Base-by-base conservation (phyloP, 2,329 filamentous ascomycete species). In the Arthroderma uncinatum region DNA sequence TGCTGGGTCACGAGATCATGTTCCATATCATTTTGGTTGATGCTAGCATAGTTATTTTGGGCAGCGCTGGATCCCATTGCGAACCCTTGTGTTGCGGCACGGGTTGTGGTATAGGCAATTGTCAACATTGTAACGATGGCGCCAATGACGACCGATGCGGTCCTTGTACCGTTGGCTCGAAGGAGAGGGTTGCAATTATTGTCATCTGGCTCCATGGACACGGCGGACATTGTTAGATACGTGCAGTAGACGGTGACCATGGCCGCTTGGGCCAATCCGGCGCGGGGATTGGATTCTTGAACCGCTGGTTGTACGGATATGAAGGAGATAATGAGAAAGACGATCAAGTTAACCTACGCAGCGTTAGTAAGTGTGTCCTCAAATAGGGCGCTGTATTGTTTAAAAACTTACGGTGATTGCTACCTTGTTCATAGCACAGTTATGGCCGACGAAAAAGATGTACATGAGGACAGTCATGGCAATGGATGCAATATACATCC, bases 231-330 rank as follows among this genome's bases (percentile, higher is more conserved):
- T 63, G 93, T 98, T 57, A 98, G 82, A 69, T 98, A 98, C 44
- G 93, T 97, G 81, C 93, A 98, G 78, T 98, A 98, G 58, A 95
- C 82, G 16, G 91, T 89, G 47, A 98, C 93, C 82, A 97, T 96
- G 61, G 93, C 92, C 42, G 91, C 90, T 70, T 98, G 93, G n/a
- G 93, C 93, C 59, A 98, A 80, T 53, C 93, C 93, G 42, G 93
- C 93, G 68, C 92, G 90, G 52, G 91, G 84, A 72, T 98, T 98
- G 70, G 85, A 85, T 67, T 91, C 89, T 72, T 98, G 93, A 12
- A 98, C 83, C 0, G 81, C 82, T 1, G 93, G 91, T 68, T 97
- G 91, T 60, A 98, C 85, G 0, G 92, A 96, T 33, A 96, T 79
- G 62, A 84, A 79, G 0, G 90, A 94, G 60, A 95, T 84, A 59